Evolutionary conservation across 768 basidiomycete genomes (phyloP), one percentile per base, ranked within the genome.

Genomic region (Tylopilus subfusipes): DNA sequence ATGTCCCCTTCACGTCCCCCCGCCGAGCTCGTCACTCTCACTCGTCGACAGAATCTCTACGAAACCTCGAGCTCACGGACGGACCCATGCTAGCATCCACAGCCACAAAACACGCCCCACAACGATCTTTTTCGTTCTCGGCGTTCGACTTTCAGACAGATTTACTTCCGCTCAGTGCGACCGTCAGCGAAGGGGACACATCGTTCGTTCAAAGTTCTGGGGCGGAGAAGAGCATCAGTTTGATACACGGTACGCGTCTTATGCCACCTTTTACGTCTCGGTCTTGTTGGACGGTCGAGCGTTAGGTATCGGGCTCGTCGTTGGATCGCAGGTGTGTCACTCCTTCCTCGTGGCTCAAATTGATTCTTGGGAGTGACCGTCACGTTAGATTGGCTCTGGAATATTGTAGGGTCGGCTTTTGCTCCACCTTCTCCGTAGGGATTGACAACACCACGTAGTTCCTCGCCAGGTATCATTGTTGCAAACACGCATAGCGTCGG

Each of bases 401-500:
- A 97, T 97, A 54, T 97, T 96, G 91, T 93, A 65, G 59, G 86
- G 57, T 61, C 83, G 19, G 24, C 16, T 42, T 43, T 58, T 2
- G 16, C 18, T 19, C 6, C 31, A 9, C 40, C 19, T 36, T 50
- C 2, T 19, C 34, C 29, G 8, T 14, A 11, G 22, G 40, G 10
- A 22, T 36, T 58, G 39, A 62, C 58, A 48, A 25, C 33, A 22
- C 21, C 29, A 5, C 36, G 19, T 54, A 93, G 91, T 73, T 94
- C 92, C 4, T 94, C 92, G 6, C 93, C 95, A 2, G 96, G 96
- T 2, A 84, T 98, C 25, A 85, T 98, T 2, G 84, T 95, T 25
- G 88, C 91, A 11, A 91, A 95, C 64, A 87, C 89, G 0, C 80
- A 92, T 34, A 93, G 89, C 61, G 90, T 94, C 1, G 96, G 95